Percentiles rank a stretch among this genome's conserved stretches.
These are phyloP conservation scores for Coriolopsis trogii DNA, from an alignment of 1,284 basidiomycete genomes.

Conservation along the genomic window DNA sequence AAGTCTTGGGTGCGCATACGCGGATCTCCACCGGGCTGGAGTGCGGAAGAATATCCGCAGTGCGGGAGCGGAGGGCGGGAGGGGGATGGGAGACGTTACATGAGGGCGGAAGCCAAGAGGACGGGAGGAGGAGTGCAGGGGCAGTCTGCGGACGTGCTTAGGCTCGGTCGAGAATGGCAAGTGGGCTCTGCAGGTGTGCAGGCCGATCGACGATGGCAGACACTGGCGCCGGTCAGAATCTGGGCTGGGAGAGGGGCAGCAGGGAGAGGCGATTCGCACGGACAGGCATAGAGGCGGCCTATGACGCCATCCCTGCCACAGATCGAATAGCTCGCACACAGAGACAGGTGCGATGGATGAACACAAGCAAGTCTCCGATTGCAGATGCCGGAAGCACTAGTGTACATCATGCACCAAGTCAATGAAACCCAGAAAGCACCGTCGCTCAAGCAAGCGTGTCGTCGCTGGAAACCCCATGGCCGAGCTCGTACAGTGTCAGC, in stretches of 20 bases:
- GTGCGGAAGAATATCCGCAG: not conserved
- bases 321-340: too few relatives aligned
- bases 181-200: too few relatives aligned
- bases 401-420: too few relatives aligned
- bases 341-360: too few relatives aligned
- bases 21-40: not conserved
- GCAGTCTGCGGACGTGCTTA: not conserved
- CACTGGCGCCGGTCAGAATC: too few relatives aligned
- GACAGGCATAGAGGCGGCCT: too few relatives aligned
- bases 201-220: too few relatives aligned
- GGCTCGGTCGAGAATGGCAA: slow-evolving; percentile 3
- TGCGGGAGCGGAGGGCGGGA: slow-evolving; percentile 6
- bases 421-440: slow-evolving; percentile 13
- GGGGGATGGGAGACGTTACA: slow-evolving; percentile 9
- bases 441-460: not conserved
- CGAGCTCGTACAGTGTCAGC: not conserved
- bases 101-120: slow-evolving; percentile 8
- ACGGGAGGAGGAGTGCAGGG: slow-evolving; percentile 8
- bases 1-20: not conserved
- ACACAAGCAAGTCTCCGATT: too few relatives aligned
- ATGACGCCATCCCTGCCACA: too few relatives aligned
- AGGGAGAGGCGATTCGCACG: too few relatives aligned
- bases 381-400: too few relatives aligned
- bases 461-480: not conserved
- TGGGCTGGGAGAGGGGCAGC: too few relatives aligned